Conservation (phyloP, 352 stramenopile genomes). For the Phytophthora pisi region DNA sequence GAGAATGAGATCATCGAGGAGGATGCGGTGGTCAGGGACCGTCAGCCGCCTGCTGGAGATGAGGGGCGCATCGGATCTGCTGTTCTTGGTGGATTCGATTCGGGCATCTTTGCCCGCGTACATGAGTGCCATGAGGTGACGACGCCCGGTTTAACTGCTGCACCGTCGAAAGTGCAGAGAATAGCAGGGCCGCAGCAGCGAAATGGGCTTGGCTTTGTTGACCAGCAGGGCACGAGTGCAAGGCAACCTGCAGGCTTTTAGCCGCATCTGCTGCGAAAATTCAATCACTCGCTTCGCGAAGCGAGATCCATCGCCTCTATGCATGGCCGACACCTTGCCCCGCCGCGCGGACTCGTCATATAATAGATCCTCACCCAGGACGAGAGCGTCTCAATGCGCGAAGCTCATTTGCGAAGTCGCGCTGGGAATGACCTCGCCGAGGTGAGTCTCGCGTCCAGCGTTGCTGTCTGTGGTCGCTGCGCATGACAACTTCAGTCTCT, state of each 20-base stretch:
- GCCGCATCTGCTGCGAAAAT: constrained; percentile 30
- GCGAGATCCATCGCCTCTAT: constrained; percentile 15
- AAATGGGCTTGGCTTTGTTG: constrained; percentile 36
- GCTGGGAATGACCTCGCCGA: not conserved
- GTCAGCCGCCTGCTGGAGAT: constrained; percentile 13
- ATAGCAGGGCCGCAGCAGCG: constrained; percentile 8
- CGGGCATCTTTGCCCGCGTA: constrained; percentile 24
- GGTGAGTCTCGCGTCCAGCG: not conserved
- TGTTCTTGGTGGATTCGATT: constrained; percentile 18
- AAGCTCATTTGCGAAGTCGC: not conserved
- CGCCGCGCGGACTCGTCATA: constrained; percentile 4
- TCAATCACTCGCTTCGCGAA: constrained; percentile 13
- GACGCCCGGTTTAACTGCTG: constrained; percentile 15
- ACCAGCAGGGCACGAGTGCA: not conserved
- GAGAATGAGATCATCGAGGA: constrained; percentile 23
- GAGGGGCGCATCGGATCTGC: constrained; percentile 35
- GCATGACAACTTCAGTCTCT: constrained; percentile 9
- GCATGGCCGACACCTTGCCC: not conserved
- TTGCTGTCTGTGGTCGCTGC: not conserved
- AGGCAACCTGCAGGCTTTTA: constrained; percentile 5
- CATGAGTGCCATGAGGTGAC: not conserved
- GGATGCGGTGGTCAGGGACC: constrained; percentile 20
- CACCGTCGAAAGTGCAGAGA: constrained; percentile 16
- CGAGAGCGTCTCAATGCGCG: constrained; percentile 2
- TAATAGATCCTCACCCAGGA: constrained; percentile 1